Conservation (phyloP, 2,329 filamentous ascomycete species). For the Diaporthe citriasiana region DNA sequence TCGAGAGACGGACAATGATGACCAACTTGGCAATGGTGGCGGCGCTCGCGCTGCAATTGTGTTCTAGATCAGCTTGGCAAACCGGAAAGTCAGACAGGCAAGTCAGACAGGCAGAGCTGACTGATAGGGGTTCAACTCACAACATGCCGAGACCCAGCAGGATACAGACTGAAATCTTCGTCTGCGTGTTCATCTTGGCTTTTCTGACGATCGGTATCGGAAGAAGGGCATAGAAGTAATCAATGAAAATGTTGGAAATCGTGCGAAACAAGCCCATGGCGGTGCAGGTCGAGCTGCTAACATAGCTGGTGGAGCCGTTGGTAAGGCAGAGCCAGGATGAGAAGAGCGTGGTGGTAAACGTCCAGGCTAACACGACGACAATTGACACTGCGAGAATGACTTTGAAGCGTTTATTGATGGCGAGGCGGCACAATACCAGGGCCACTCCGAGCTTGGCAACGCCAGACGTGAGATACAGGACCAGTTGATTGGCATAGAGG, state of each 20-base stretch:
- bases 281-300: slow-evolving; percentile 48
- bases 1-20: slow-evolving; percentile 48
- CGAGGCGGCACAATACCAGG: slow-evolving; percentile 51
- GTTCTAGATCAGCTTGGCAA: neutral
- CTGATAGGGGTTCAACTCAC: slow-evolving; percentile 44
- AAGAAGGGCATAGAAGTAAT: slow-evolving; percentile 52
- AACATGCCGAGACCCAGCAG: slow-evolving; percentile 51
- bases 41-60: slow-evolving; percentile 48
- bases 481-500: slow-evolving; percentile 50
- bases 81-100: too few relatives aligned
- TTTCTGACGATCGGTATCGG: slow-evolving; percentile 50
- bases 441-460: slow-evolving; percentile 52
- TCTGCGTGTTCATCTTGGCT: slow-evolving; percentile 47
- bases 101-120: too few relatives aligned
- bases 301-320: slow-evolving; percentile 49
- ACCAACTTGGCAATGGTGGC: slow-evolving; percentile 53
- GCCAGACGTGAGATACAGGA: slow-evolving; percentile 51
- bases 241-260: slow-evolving; percentile 52
- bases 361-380: slow-evolving; percentile 32
- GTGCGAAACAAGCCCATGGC: slow-evolving; percentile 51
- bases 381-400: slow-evolving; percentile 46
- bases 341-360: slow-evolving; percentile 46
- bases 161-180: slow-evolving; percentile 50
- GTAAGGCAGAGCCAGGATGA: slow-evolving; percentile 50
- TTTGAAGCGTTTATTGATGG: slow-evolving; percentile 46